These are phyloP conservation scores for Angophora floribunda DNA, from an alignment of 345 rosid genomes.

Conservation along the genomic window DNA sequence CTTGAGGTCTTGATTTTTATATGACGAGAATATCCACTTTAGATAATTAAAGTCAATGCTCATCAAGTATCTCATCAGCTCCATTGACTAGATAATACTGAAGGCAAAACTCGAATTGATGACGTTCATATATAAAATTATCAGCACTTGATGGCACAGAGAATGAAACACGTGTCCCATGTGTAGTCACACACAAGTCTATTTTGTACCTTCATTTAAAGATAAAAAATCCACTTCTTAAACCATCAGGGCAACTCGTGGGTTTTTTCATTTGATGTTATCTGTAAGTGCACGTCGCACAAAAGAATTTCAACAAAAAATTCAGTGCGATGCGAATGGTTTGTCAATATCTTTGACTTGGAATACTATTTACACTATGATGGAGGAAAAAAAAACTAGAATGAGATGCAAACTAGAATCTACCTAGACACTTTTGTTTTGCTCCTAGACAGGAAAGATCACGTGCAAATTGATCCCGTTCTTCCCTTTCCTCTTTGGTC, in stretches of 20 bases:
- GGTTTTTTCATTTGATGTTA: neutral
- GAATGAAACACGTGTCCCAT: too few relatives aligned
- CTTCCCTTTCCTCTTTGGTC: neutral
- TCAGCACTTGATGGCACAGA: neutral
- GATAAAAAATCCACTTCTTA: neutral
- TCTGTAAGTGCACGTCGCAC: neutral
- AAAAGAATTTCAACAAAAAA: too few relatives aligned
- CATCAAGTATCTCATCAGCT: too few relatives aligned
- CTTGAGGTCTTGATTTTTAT: too few relatives aligned
- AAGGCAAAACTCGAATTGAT: too few relatives aligned
- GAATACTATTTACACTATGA: too few relatives aligned
- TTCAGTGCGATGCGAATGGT: too few relatives aligned
- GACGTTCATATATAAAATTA: too few relatives aligned
- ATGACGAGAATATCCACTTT: neutral
- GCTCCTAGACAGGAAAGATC: neutral
- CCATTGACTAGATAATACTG: neutral
- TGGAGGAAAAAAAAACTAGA: too few relatives aligned
- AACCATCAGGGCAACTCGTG: neutral
- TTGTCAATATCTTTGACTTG: too few relatives aligned
- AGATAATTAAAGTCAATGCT: neutral
- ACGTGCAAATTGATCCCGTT: neutral
- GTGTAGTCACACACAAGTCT: neutral
- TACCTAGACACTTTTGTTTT: neutral
- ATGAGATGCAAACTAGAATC: too few relatives aligned
- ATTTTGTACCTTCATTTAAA: too few relatives aligned